Evolutionary conservation across 805 yeast genomes (phyloP), one percentile per base, ranked within the genome.

Genomic region (Ogataea haglerorum): DNA sequence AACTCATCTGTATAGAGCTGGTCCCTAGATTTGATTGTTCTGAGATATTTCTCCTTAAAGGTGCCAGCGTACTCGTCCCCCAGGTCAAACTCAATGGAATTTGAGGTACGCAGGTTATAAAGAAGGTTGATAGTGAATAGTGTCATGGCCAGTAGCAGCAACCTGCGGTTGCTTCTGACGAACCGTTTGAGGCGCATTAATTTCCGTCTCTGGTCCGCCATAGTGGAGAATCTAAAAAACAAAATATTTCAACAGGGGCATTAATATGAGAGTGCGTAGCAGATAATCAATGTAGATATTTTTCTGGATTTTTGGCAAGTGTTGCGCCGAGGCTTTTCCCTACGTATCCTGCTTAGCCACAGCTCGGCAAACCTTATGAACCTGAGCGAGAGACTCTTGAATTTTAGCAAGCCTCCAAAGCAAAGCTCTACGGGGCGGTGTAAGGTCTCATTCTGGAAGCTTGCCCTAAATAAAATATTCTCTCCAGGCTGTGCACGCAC

Each of bases 11-110:
- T 45, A 35, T 57, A 50, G 4, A 58, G 27, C 22, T 57, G 54
- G 19, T 51, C 47, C n/a, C 42, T 39, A 32, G 44, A 42, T 14
- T 40, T 48, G 30, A 60, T 43, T 1, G 54, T 45, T 16, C 43
- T 47, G 3, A 60, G 30, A 34, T 49, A 59, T 42, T 58, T 60
- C 23, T 58, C 61, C 34, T 50, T 56, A 33, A 51, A 60, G 1
- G 65, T 59, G 5, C 64, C 65, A n/a, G 52, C 43, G 42, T 49
- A 60, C 24, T 49, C 56, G 14, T 49, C 54, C 28, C 49, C 60
- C 5, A 57, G 35, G 4, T 52, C 51, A 15, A 56, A 46, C 10
- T 43, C 34, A 5, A 50, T 26, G 8, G 42, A 16, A 9, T 33
- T 32, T 1, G 46, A 36, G 1, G 30, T 10, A 8, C 31, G 31